Evolutionary conservation across 352 stramenopile species (phyloP), one percentile per base, ranked within the genome.

Genomic region (Detonula confervacea): DNA sequence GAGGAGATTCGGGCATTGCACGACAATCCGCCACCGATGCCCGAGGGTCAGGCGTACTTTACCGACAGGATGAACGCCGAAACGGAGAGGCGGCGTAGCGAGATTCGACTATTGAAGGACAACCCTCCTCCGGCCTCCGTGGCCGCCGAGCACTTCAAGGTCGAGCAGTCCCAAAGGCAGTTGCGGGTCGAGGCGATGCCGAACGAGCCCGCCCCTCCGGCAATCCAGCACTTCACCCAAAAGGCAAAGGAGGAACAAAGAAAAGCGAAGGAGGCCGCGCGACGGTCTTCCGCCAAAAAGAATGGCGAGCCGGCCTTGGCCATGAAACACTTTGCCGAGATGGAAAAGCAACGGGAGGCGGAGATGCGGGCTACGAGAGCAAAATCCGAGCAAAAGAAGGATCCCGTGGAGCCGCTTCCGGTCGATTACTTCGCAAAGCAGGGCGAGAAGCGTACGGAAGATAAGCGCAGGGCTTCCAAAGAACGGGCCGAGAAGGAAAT

Each of bases 31-130:
- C 63, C 63, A 5, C 42, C 39, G 7, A 24, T 72, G 29, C 24
- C 63, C 0, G 6, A 18, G 7, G 63, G 63, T 44, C 63, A 72
- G 44, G 63, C 18, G 14, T 72, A 62, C 46, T 72, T 72, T 46
- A 72, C 63, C 35, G 49, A 46, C 9, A 46, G 25, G 63, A 44
- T 51, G 29, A 16, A 25, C 42, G 63, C 62, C 12, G 30, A 39
- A 11, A 72, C 44, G 46, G 63, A n/a, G 1, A 20, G 0, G 16
- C 35, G 47, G 44, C 16, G n/a, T 3, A 24, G 1, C 1, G 63
- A 62, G 44, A 60, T 72, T 2, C 44, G 27, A 7, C 44, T 20
- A 5, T 1, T 72, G 5, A 63, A 29, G n/a, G 47, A 60, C 25
- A 72, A 72, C 44, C 63, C 63, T 0, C 63, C 63, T 14, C 42